These are phyloP conservation scores for Alternaria brassicicola DNA, from an alignment of 2,329 filamentous ascomycete species.

Conservation along the genomic window DNA sequence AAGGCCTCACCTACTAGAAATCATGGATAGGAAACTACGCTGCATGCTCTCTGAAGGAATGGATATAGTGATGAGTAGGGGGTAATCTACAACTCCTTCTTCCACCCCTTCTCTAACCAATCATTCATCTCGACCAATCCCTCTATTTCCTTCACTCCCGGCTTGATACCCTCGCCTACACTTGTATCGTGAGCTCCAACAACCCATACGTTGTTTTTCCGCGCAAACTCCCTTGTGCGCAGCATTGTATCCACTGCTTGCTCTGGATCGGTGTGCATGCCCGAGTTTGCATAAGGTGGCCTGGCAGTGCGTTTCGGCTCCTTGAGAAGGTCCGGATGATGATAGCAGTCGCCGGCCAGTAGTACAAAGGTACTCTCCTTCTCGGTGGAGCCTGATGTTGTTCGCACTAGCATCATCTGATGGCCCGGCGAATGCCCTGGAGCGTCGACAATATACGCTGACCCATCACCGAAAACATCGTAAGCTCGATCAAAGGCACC, in stretches of 20 bases:
- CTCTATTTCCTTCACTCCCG: constrained; percentile 29
- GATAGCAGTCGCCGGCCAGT: constrained; percentile 42
- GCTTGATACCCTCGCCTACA: constrained; percentile 29
- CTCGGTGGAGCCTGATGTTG: constrained; percentile 12
- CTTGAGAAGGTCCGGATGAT: constrained; percentile 36
- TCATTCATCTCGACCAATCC: constrained; percentile 33
- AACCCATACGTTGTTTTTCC: constrained; percentile 38
- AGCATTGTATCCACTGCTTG: constrained; percentile 36
- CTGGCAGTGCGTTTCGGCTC: constrained; percentile 38
- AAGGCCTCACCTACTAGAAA: not conserved
- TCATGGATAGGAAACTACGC: not conserved
- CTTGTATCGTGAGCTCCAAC: constrained; percentile 42
- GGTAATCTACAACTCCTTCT: constrained; percentile 17
- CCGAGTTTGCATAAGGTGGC: constrained; percentile 33
- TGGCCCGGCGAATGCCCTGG: constrained; percentile 62
- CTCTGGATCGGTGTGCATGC: constrained; percentile 40
- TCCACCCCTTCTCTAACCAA: constrained; percentile 37
- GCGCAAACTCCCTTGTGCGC: constrained; percentile 29
- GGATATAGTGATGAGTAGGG: not conserved
- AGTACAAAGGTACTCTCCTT: constrained; percentile 35
- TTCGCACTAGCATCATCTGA: constrained; percentile 49
- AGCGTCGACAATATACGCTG: constrained; percentile 57
- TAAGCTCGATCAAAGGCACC: constrained; percentile 53
- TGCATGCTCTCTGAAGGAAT: not conserved
- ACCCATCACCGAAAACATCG: constrained; percentile 58